These are phyloP conservation scores for Exophiala phaeomuriformis DNA, from an alignment of 2,329 filamentous ascomycete species.

Conservation along the genomic window DNA sequence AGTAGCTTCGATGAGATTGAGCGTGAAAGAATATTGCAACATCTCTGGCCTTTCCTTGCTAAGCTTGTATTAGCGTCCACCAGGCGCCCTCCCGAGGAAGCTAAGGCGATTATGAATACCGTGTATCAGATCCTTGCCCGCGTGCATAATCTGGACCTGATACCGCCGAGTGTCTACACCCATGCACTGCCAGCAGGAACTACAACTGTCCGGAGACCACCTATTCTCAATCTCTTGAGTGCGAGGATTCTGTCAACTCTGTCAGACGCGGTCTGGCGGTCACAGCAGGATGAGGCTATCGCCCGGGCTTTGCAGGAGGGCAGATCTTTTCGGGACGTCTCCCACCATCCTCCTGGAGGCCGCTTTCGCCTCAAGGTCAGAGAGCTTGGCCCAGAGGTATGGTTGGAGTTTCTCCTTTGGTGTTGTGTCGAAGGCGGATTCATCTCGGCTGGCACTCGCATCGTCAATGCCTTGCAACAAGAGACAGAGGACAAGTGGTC, in stretches of 20 bases:
- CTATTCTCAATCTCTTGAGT: slow-evolving; percentile 39
- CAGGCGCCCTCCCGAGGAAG: slow-evolving; percentile 32
- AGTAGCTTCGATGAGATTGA: background rate
- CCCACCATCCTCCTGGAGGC: slow-evolving; percentile 34
- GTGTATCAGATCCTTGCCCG: slow-evolving; percentile 41
- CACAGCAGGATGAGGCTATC: slow-evolving; percentile 35
- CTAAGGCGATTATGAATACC: slow-evolving; percentile 38
- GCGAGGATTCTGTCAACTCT: slow-evolving; percentile 42
- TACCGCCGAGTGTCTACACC: slow-evolving; percentile 41
- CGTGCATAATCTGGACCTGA: slow-evolving; percentile 39
- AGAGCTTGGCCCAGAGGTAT: slow-evolving; percentile 42
- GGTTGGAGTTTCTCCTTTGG: slow-evolving; percentile 46
- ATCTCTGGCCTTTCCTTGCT: slow-evolving; percentile 16
- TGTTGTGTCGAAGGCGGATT: slow-evolving; percentile 44
- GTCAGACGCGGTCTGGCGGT: slow-evolving; percentile 42
- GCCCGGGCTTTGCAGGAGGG: slow-evolving; percentile 34
- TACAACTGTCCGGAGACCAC: slow-evolving; percentile 34
- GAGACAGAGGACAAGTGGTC: slow-evolving; percentile 33
- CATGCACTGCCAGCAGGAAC: slow-evolving; percentile 30
- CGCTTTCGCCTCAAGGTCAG: slow-evolving; percentile 37
- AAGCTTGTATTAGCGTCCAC: slow-evolving; percentile 37
- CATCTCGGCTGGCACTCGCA: slow-evolving; percentile 35
- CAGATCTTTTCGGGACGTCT: slow-evolving; percentile 18
- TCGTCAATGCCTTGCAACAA: slow-evolving; percentile 33
- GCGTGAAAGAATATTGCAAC: slow-evolving; percentile 8